These are phyloP conservation scores for Botrytis sinoallii DNA, from an alignment of 2,329 filamentous ascomycete species.

Conservation along the genomic window DNA sequence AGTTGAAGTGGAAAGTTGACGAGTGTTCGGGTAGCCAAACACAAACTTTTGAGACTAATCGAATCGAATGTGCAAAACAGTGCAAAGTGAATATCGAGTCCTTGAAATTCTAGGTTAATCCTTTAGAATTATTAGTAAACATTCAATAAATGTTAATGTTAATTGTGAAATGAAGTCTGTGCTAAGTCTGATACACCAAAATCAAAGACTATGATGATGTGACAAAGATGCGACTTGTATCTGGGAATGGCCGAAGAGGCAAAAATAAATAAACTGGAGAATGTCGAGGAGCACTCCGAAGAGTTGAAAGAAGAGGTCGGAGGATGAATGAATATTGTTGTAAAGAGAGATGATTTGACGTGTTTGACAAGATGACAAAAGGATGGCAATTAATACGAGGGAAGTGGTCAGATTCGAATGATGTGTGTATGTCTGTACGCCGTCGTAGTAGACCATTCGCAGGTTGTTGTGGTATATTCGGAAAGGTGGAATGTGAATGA, in stretches of 20 bases:
- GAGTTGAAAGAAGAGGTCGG: not conserved
- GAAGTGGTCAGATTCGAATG: not conserved
- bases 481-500: conserved; percentile 10
- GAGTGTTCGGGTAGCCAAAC: conserved; percentile 31
- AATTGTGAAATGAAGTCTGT: conserved; percentile 20
- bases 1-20: conserved; percentile 18
- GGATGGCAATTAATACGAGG: not conserved
- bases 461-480: not conserved
- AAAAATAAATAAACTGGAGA: not conserved
- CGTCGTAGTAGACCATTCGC: not conserved
- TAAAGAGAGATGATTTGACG: not conserved
- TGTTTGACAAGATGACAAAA: not conserved
- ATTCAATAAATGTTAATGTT: conserved; percentile 9
- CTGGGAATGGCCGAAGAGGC: not conserved
- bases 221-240: conserved; percentile 15
- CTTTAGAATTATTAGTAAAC: conserved; percentile 24
- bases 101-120: conserved; percentile 23
- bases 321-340: not conserved
- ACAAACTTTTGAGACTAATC: conserved; percentile 23
- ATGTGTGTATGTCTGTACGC: not conserved
- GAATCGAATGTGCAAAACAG: conserved; percentile 33
- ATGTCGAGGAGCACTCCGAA: not conserved
- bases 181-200: conserved; percentile 25
- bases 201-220: conserved; percentile 11
- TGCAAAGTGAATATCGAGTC: conserved; percentile 22